These are phyloP conservation scores for Prototheca wickerhamii DNA, from an alignment of 163 green algal species.

Conservation along the genomic window DNA sequence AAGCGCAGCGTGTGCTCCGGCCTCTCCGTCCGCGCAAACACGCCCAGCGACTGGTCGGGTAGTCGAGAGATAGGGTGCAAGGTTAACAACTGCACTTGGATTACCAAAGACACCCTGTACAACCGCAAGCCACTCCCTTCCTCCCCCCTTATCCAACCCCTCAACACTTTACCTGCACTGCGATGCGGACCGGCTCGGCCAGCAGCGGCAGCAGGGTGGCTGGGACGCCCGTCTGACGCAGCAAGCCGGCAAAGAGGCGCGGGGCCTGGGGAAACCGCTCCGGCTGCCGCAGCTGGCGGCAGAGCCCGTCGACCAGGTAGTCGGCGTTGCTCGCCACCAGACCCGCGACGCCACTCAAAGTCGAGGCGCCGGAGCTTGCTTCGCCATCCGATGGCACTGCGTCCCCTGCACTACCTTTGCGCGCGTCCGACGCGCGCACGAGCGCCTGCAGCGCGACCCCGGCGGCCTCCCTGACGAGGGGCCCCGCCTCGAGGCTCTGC, in stretches of 20 bases:
- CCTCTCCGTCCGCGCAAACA: not conserved
- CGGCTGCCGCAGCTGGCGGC: constrained; percentile 46
- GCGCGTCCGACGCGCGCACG: too few relatives aligned
- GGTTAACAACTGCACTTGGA: too few relatives aligned
- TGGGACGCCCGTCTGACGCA: constrained; percentile 42
- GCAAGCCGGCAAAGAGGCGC: constrained; percentile 59
- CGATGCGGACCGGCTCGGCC: constrained; percentile 37
- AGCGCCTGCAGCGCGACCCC: constrained; percentile 23
- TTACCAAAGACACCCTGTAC: too few relatives aligned
- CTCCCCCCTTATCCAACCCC: too few relatives aligned
- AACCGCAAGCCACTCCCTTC: too few relatives aligned
- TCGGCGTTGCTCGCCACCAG: constrained; percentile 62
- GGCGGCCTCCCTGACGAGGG: constrained; percentile 45
- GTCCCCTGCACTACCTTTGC: too few relatives aligned
- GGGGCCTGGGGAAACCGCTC: constrained; percentile 48
- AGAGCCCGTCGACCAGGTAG: constrained; percentile 74
- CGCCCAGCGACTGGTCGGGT: not conserved
- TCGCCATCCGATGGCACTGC: too few relatives aligned
- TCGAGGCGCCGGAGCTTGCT: too few relatives aligned
- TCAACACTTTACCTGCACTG: constrained; percentile 15
- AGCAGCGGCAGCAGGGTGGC: constrained; percentile 48
- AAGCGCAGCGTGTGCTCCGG: constrained; percentile 48
- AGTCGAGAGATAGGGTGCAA: too few relatives aligned
- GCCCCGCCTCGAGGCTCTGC: constrained; percentile 50
- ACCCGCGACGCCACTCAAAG: constrained; percentile 39